Percentiles rank a stretch among this genome's conserved stretches.
phyloP scores from a whole-genome alignment of 352 stramenopile species.

The Globisporangium barbulae region DNA sequence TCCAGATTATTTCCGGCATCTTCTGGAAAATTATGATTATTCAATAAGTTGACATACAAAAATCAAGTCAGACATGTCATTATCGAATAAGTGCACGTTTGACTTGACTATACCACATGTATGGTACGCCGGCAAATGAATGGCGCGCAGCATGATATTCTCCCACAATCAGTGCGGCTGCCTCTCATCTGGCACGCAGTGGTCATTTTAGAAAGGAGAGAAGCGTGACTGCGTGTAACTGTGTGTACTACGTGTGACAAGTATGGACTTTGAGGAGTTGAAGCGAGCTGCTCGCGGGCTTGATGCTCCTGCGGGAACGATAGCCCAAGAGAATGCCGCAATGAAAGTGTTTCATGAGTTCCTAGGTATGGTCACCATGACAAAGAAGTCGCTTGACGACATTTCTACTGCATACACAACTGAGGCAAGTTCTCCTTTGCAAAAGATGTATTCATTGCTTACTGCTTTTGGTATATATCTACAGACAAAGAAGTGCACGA shows the following conservation, averaged over 20 bases:
- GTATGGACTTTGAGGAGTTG: neutral
- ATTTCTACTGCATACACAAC: neutral
- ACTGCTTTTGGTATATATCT: conserved; percentile 1
- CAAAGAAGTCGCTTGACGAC: neutral
- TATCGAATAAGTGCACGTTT: no score
- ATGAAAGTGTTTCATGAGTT: conserved; percentile 5
- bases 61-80: no score
- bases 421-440: neutral
- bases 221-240: neutral
- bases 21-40: no score
- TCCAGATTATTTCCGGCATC: no score
- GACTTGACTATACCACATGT: no score
- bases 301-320: conserved; percentile 1
- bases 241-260: neutral
- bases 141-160: no score
- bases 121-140: no score
- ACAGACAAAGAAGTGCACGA: neutral
- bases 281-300: neutral
- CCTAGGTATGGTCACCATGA: conserved; percentile 1
- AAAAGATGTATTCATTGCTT: conserved; percentile 5
- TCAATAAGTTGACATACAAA: no score
- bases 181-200: no score
- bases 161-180: no score
- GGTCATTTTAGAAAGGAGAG: no score
- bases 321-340: neutral